phyloP scores from a whole-genome alignment of 1,139 yeast species.

The Geotrichum fermentans region DNA sequence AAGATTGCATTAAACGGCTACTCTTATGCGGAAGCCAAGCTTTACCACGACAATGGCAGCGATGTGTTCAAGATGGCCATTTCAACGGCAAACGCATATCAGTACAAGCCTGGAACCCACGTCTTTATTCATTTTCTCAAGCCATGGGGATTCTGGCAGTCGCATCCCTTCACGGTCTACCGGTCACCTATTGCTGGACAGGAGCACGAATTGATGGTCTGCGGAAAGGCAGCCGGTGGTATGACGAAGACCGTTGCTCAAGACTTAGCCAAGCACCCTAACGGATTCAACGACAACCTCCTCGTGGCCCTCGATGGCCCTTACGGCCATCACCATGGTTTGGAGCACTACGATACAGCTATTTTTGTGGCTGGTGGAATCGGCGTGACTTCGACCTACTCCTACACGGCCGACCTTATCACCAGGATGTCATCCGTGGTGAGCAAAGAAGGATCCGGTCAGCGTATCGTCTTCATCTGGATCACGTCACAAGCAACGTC shows the following conservation, averaged over 20 bases:
- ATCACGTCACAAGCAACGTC: conserved; percentile 45
- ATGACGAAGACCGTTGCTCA: conserved; percentile 33
- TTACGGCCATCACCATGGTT: conserved; percentile 48
- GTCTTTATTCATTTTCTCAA: conserved; percentile 41
- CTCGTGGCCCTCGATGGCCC: conserved; percentile 49
- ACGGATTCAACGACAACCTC: neutral
- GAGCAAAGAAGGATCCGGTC: neutral
- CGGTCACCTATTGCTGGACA: conserved; percentile 27
- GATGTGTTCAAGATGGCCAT: conserved; percentile 40
- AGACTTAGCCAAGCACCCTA: conserved; percentile 23
- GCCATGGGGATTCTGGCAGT: conserved; percentile 48
- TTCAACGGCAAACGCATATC: conserved; percentile 35
- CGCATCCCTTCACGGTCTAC: conserved; percentile 51
- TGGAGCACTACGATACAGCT: conserved; percentile 47
- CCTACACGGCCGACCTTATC: conserved; percentile 23
- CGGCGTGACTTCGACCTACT: conserved; percentile 53
- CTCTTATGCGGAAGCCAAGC: conserved; percentile 30
- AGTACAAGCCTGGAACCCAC: conserved; percentile 38
- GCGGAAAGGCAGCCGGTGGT: conserved; percentile 36
- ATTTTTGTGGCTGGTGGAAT: conserved; percentile 59
- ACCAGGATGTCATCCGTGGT: conserved; percentile 15
- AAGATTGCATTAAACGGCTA: conserved; percentile 32
- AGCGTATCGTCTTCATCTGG: conserved; percentile 43
- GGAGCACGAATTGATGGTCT: conserved; percentile 31
- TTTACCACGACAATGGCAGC: conserved; percentile 32